Percentiles rank a stretch among this genome's conserved stretches.
phyloP scores from a whole-genome alignment of 345 rosid species.

The Syzygium grande region DNA sequence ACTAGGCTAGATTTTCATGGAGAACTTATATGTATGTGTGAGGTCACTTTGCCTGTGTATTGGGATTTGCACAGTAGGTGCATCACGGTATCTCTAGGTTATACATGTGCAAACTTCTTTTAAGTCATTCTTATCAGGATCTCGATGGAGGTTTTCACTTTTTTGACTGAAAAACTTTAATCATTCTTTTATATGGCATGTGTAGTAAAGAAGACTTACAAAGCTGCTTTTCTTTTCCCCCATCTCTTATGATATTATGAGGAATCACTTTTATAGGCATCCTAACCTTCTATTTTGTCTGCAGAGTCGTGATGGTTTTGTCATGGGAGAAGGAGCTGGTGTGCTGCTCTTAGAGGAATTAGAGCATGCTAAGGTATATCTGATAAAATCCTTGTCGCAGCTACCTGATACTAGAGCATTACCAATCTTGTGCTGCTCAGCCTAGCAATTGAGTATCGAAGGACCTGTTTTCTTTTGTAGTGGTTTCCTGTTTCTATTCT shows the following conservation, averaged over 20 bases:
- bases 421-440: background rate
- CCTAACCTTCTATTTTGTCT: background rate
- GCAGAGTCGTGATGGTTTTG: conserved; percentile 96
- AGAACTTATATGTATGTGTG: background rate
- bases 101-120: background rate
- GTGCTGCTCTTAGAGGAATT: conserved; percentile 91
- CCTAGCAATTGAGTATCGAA: background rate
- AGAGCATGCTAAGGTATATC: conserved; percentile 90
- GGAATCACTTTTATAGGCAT: background rate
- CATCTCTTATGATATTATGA: background rate
- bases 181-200: background rate
- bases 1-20: background rate
- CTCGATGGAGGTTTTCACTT: background rate
- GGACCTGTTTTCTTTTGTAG: background rate
- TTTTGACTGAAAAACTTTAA: background rate
- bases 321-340: conserved; percentile 98
- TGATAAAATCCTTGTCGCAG: background rate
- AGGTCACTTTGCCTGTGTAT: background rate
- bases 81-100: background rate
- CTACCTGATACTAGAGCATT: background rate
- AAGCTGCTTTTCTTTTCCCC: background rate
- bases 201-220: background rate
- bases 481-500: background rate
- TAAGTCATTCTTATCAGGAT: background rate
- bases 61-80: background rate